Base-by-base conservation (phyloP, 2,329 filamentous ascomycete species). In the Ophiostoma sp. region DNA sequence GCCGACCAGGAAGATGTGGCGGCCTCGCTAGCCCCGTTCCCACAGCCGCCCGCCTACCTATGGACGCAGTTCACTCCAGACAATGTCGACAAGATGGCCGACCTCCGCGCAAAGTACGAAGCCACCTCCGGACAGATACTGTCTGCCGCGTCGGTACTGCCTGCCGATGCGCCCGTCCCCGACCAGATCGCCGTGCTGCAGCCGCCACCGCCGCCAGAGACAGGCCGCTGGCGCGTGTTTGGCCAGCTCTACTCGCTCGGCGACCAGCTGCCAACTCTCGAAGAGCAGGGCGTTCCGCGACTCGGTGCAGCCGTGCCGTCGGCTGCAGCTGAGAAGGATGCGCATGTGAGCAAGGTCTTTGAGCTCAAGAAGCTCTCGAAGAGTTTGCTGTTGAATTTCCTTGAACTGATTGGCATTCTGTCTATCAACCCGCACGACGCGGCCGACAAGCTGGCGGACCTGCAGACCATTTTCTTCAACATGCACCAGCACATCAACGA, bases 401-500 rank as follows among this genome's bases (percentile, higher is more conserved):
- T 98, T 64, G 93, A 96, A 76, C 86, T 98, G 5, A 82, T 90
- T 0, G 92, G 93, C 33, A 82, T 91, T 17, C 82, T 96, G 71
- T 85, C 86, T 11, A 80, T 86, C n/a, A 85, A 89, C 65, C 90
- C 92, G 33, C 65, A 75, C 60, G 75, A 90, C 77, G 90, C 88
- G 68, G 83, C 86, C 35, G 84, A 87, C 60, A 96, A 96, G 77
- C 84, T 94, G 65, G 83, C 87, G 64, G 90, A 98, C 78, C 80
- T 99, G 41, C 86, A 90, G 75, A 93, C 90, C 20, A 81, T 98
- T 36, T 90, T 96, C 73, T 89, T 94, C 78, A 98, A 98, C 78
- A 90, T 96, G 76, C 93, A 97, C 79, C 92, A 96, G 76, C 85
- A 97, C 69, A 88, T 98, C 74, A 99, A 99, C 79, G 90, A 96